A percentile compares a stretch with the other conserved stretches of the same genome.
Conservation (phyloP, 2,329 filamentous ascomycete species). For the Macrophomina pseudophaseolina region DNA sequence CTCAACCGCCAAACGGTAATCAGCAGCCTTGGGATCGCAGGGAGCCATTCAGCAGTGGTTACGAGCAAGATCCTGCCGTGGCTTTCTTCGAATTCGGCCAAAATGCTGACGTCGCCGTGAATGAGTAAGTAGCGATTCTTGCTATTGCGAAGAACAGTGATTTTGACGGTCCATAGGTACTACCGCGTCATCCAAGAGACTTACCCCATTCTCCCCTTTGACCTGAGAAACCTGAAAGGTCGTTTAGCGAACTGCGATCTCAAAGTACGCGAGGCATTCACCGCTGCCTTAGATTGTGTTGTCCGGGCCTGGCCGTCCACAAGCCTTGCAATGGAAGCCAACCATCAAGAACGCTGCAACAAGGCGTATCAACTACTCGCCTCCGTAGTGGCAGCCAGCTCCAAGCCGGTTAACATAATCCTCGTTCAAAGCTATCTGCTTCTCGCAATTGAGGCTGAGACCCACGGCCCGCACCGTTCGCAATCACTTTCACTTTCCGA, state of each 20-base stretch:
- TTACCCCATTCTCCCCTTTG: conserved; percentile 41
- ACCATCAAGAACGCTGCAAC: conserved; percentile 15
- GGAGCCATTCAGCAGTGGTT: conserved; percentile 4
- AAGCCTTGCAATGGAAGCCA: conserved; percentile 18
- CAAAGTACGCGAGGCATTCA: conserved; percentile 44
- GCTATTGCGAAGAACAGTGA: neutral
- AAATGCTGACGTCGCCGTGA: conserved; percentile 26
- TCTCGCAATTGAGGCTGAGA: conserved; percentile 41
- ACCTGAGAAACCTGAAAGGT: conserved; percentile 37
- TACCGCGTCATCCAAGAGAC: conserved; percentile 44
- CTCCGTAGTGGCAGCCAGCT: conserved; percentile 35
- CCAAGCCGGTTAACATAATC: conserved; percentile 42
- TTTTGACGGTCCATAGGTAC: conserved; percentile 37
- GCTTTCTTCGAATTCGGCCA: conserved; percentile 39
- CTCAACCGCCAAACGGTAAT: conserved; percentile 30
- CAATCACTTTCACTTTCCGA: conserved; percentile 29
- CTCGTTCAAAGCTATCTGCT: conserved; percentile 37
- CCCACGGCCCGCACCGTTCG: conserved; percentile 38
- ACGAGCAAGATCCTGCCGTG: conserved; percentile 31
- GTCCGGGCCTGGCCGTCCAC: conserved; percentile 40
- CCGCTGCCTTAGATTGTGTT: conserved; percentile 40
- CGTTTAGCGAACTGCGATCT: conserved; percentile 42
- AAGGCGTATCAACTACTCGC: conserved; percentile 36
- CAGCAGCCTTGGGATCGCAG: conserved; percentile 37
- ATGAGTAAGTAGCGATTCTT: neutral